Conservation (phyloP, 768 basidiomycete species). For the Suillus subalutaceus region DNA sequence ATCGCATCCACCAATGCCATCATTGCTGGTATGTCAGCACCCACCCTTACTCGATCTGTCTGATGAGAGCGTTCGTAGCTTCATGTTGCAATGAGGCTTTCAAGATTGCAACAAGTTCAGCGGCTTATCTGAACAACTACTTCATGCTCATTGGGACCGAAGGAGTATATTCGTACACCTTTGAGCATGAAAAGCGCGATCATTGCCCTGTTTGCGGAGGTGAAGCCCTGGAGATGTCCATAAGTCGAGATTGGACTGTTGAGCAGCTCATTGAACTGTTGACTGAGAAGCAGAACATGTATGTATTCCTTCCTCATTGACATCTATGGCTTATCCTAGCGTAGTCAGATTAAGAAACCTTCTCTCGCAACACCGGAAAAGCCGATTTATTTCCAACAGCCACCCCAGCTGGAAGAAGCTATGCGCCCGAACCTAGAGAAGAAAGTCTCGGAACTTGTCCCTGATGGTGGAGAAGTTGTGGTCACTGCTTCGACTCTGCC, state of each 20-base stretch:
- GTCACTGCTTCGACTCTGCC: constrained; percentile 91
- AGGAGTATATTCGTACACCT: constrained; percentile 95
- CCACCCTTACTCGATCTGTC: neutral
- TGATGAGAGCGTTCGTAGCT: constrained; percentile 47
- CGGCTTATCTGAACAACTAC: constrained; percentile 94
- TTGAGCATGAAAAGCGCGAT: constrained; percentile 88
- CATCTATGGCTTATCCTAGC: neutral
- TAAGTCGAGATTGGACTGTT: constrained; percentile 75
- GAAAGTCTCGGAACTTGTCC: constrained; percentile 80
- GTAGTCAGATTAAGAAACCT: constrained; percentile 95
- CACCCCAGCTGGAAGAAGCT: constrained; percentile 85
- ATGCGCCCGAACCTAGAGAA: constrained; percentile 92
- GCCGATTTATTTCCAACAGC: constrained; percentile 92
- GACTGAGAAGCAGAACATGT: constrained; percentile 90
- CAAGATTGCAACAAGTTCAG: constrained; percentile 95
- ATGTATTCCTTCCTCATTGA: constrained; percentile 32
- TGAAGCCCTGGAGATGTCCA: constrained; percentile 73
- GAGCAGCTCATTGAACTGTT: constrained; percentile 89
- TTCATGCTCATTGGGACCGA: constrained; percentile 99
- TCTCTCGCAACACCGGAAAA: constrained; percentile 78
- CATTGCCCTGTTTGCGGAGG: constrained; percentile 99
- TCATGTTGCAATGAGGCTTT: constrained; percentile 99
- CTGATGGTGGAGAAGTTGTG: constrained; percentile 74
- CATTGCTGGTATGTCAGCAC: constrained; percentile 71
- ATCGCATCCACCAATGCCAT: constrained; percentile 99